Evolutionary conservation across 179 eudicot genomes (phyloP).

Genomic region (Pouteria campechiana): DNA sequence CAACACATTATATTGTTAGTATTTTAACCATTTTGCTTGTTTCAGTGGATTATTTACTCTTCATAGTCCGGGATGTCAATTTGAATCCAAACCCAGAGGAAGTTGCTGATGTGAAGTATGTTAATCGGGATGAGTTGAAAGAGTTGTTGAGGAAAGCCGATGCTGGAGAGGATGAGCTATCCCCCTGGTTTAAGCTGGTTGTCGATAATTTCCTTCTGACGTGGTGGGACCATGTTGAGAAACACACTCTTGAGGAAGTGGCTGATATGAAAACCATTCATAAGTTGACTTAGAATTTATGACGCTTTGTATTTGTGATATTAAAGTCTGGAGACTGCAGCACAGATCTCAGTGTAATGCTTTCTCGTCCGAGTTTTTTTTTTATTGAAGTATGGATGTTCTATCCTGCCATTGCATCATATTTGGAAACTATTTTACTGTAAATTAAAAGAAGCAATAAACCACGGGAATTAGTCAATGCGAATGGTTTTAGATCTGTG

Average conservation of each 20-base stretch:
- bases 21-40: not conserved
- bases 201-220: conserved; percentile 49
- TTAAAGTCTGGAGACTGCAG: too few relatives aligned
- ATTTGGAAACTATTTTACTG: too few relatives aligned
- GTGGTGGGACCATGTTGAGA: conserved; percentile 62
- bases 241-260: conserved; percentile 31
- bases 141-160: conserved; percentile 46
- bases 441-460: too few relatives aligned
- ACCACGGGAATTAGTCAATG: too few relatives aligned
- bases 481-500: too few relatives aligned
- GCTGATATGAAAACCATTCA: conserved; percentile 55
- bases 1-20: too few relatives aligned
- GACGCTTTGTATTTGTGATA: too few relatives aligned
- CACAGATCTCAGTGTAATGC: too few relatives aligned
- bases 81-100: conserved; percentile 51
- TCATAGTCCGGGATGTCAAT: conserved; percentile 42
- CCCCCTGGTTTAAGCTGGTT: conserved; percentile 55
- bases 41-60: conserved; percentile 47
- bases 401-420: too few relatives aligned
- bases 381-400: too few relatives aligned
- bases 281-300: conserved; percentile 29
- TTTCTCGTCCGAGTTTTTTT: too few relatives aligned
- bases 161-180: conserved; percentile 49
- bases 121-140: conserved; percentile 36
- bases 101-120: conserved; percentile 40